A percentile compares a stretch with the other conserved stretches of the same genome.
Conservation (phyloP, 257 asterid genomes). For the Solanum pinnatisectum region DNA sequence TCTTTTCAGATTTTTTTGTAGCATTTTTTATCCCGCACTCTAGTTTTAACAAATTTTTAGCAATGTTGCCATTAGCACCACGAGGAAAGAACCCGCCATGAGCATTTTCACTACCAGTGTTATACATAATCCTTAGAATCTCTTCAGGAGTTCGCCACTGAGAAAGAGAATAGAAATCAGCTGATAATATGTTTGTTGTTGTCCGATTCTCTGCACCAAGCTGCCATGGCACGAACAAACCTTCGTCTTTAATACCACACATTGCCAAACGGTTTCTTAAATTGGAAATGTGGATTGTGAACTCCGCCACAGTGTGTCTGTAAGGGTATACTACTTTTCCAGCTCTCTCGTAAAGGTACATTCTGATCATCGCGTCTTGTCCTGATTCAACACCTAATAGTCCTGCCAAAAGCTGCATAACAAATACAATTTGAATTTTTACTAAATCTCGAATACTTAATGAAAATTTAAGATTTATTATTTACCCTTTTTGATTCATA, state of each 20-base stretch:
- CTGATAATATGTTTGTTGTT: conserved; percentile 35
- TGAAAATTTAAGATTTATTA: neutral
- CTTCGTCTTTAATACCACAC: conserved; percentile 47
- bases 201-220: conserved; percentile 34
- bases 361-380: conserved; percentile 47
- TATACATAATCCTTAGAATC: conserved; percentile 25
- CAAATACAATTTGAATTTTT: neutral
- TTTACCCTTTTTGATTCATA: conserved; percentile 18
- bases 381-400: conserved; percentile 46
- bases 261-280: conserved; percentile 30
- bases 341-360: conserved; percentile 28
- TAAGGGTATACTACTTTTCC: conserved; percentile 21
- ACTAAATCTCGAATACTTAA: neutral
- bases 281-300: conserved; percentile 28
- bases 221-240: conserved; percentile 24
- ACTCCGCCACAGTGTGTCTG: conserved; percentile 31
- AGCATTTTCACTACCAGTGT: conserved; percentile 21
- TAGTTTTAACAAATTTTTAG: neutral
- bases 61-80: conserved; percentile 31
- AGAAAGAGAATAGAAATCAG: conserved; percentile 28
- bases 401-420: conserved; percentile 32
- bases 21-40: neutral
- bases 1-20: neutral
- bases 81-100: conserved; percentile 39
- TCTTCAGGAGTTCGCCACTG: conserved; percentile 30